These are phyloP conservation scores for Capronia americana DNA, from an alignment of 2,329 filamentous ascomycete genomes.

Conservation along the genomic window DNA sequence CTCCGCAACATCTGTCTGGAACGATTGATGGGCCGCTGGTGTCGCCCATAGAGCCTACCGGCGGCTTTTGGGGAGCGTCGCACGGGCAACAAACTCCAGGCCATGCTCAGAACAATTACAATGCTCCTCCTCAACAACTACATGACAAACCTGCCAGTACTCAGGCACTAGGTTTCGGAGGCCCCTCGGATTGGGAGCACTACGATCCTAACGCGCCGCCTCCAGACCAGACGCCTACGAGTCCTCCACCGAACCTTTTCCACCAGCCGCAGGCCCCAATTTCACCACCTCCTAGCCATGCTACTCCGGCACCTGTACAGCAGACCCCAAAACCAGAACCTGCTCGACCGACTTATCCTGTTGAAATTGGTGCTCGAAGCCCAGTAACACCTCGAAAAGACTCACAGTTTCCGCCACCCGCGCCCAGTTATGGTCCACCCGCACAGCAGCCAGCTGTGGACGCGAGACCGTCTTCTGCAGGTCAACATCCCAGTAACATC, in stretches of 20 bases:
- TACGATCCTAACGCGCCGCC: conserved; percentile 33
- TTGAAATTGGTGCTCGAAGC: conserved; percentile 34
- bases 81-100: conserved; percentile 23
- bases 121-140: conserved; percentile 36
- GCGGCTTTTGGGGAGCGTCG: conserved; percentile 19
- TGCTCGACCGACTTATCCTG: conserved; percentile 14
- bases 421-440: background rate
- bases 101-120: conserved; percentile 23
- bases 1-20: conserved; percentile 21
- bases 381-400: conserved; percentile 22
- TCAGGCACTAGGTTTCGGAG: conserved; percentile 49
- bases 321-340: conserved; percentile 19
- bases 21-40: conserved; percentile 32
- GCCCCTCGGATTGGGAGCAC: conserved; percentile 58
- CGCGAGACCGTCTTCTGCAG: conserved; percentile 19
- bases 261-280: conserved; percentile 16
- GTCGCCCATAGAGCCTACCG: conserved; percentile 36
- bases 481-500: conserved; percentile 5
- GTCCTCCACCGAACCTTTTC: conserved; percentile 14
- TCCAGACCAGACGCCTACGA: conserved; percentile 28
- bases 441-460: conserved; percentile 8
- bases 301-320: conserved; percentile 2
- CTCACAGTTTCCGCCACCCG: conserved; percentile 14
- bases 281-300: conserved; percentile 11
- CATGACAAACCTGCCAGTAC: conserved; percentile 26